These are phyloP conservation scores for Neonectria ditissima DNA, from an alignment of 2,329 filamentous ascomycete species.

Conservation along the genomic window DNA sequence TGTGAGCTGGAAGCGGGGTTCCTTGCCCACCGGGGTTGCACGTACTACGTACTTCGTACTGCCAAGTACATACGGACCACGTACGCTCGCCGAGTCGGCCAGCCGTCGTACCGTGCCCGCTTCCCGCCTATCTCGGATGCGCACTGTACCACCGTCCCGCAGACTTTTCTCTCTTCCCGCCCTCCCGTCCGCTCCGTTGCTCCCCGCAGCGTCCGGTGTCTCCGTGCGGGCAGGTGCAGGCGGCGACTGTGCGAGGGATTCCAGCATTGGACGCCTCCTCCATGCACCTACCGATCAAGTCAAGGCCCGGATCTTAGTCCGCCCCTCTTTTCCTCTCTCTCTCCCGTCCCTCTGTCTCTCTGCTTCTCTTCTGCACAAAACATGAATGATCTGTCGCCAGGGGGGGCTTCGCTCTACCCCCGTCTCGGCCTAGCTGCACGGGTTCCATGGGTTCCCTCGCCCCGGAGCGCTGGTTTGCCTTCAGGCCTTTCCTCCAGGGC, in stretches of 20 bases:
- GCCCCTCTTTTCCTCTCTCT: not conserved
- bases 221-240: constrained; percentile 11
- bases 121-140: not conserved
- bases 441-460: constrained; percentile 22
- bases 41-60: no score
- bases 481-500: not conserved
- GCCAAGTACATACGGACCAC: no score
- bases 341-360: no score
- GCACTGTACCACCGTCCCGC: constrained; percentile 16
- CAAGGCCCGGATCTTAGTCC: constrained; percentile 1
- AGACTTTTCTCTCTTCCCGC: not conserved
- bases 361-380: no score
- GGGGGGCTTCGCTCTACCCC: not conserved
- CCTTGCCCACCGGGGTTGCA: not conserved
- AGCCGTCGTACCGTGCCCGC: constrained; percentile 19
- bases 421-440: constrained; percentile 41
- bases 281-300: constrained; percentile 2
- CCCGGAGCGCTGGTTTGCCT: constrained; percentile 8
- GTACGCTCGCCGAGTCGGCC: not conserved
- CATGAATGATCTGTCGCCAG: constrained; percentile 5
- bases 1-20: not conserved
- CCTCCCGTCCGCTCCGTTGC: constrained; percentile 7
- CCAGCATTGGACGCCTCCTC: constrained; percentile 9
- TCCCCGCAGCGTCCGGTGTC: not conserved
- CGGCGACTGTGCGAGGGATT: constrained; percentile 10